Evolutionary conservation across 2,329 filamentous ascomycete genomes (phyloP).

Genomic region (Epichloe baconii): DNA sequence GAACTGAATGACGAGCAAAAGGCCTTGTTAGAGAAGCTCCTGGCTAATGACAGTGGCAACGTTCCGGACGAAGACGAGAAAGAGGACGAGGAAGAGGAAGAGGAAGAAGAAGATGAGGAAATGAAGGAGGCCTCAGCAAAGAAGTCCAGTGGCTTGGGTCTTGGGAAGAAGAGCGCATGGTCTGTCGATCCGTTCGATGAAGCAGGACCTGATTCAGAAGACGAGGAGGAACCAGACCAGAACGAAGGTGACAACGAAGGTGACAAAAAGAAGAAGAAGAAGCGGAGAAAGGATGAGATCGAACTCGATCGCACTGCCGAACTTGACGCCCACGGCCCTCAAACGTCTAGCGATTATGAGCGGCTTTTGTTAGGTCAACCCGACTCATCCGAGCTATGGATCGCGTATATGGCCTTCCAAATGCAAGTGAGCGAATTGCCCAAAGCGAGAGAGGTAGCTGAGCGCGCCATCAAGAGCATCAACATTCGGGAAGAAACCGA

Average conservation of each 20-base stretch:
- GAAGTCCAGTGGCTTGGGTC: slow-evolving; percentile 21
- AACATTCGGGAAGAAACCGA: slow-evolving; percentile 82
- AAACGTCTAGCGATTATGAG: slow-evolving; percentile 85
- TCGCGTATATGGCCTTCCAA: slow-evolving; percentile 98
- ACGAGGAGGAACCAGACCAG: slow-evolving; percentile 15
- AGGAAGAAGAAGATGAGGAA: slow-evolving; percentile 28
- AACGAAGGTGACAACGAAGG: slow-evolving; percentile 12
- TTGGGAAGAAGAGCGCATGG: slow-evolving; percentile 81
- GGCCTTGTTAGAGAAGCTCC: slow-evolving; percentile 26
- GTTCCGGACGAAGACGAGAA: slow-evolving; percentile 23
- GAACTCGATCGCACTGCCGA: slow-evolving; percentile 86
- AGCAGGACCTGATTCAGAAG: slow-evolving; percentile 37
- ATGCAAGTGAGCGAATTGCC: slow-evolving; percentile 80
- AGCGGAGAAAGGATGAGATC: slow-evolving; percentile 61
- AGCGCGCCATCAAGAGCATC: slow-evolving; percentile 83
- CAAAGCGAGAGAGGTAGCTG: slow-evolving; percentile 78
- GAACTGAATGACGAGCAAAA: slow-evolving; percentile 23
- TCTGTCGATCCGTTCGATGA: slow-evolving; percentile 55
- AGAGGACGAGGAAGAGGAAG: slow-evolving; percentile 17
- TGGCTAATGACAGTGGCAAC: slow-evolving; percentile 32
- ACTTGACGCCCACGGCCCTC: slow-evolving; percentile 75
- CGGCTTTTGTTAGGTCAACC: slow-evolving; percentile 82
- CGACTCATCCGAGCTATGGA: slow-evolving; percentile 88
- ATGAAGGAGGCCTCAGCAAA: slow-evolving; percentile 27
- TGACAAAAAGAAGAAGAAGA: slow-evolving; percentile 40